phyloP scores from a whole-genome alignment of 345 rosid species.

The Ailanthus altissimus region DNA sequence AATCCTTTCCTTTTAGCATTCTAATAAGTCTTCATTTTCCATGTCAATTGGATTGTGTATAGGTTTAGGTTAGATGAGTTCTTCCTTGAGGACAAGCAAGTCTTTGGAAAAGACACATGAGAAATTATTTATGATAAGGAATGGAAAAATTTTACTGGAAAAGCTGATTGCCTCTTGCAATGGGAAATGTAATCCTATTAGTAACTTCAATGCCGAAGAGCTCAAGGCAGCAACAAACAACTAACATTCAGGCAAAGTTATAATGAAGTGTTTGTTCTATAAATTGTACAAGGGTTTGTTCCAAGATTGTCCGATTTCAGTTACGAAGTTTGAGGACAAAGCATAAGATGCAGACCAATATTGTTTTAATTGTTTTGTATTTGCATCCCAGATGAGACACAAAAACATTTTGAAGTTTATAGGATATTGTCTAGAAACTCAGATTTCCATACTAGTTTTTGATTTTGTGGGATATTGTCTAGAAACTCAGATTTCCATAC shows the following conservation, averaged over 20 bases:
- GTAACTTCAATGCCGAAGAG: slow-evolving; percentile 13
- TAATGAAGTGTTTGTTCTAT: not conserved
- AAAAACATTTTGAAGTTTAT: not conserved
- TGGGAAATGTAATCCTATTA: slow-evolving; percentile 18
- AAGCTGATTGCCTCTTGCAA: slow-evolving; percentile 17
- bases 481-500: not conserved
- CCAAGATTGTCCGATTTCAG: slow-evolving; percentile 2
- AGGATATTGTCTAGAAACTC: not conserved
- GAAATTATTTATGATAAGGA: not conserved
- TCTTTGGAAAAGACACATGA: not conserved
- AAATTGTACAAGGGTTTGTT: slow-evolving; percentile 4
- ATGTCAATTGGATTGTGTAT: not conserved
- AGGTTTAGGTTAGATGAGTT: not conserved
- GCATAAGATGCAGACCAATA: not conserved
- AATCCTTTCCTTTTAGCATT: no score
- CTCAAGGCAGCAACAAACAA: slow-evolving; percentile 19
- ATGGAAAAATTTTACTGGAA: slow-evolving; percentile 18
- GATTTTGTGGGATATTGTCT: not conserved
- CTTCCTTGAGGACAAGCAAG: not conserved
- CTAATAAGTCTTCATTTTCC: not conserved
- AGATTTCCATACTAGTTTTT: not conserved
- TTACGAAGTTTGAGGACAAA: slow-evolving; percentile 11
- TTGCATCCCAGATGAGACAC: not conserved
- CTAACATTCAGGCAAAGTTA: not conserved
- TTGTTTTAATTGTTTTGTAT: not conserved